A percentile compares a stretch with the other conserved stretches of the same genome.
Evolutionary conservation across 371 early-diverging fungal species (phyloP).

Genomic region (Synchytrium microbalum): DNA sequence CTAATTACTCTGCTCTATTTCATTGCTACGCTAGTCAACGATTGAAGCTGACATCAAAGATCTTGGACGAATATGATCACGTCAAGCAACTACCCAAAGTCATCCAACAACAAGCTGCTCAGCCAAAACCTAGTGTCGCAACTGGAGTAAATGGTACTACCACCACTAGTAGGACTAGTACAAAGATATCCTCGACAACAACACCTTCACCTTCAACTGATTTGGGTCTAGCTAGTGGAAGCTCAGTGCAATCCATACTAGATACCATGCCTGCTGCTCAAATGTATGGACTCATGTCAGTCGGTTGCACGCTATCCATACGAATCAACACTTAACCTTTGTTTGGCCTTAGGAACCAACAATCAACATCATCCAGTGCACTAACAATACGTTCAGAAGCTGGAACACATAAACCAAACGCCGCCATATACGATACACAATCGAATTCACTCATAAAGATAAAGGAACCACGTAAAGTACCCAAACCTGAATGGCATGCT

Average conservation of each 20-base stretch:
- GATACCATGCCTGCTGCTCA: too few species aligned
- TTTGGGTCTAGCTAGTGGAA: neutral
- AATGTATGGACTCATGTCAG: too few species aligned
- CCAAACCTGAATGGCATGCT: constrained; percentile 81
- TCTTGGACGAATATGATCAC: constrained; percentile 62
- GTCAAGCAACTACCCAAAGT: constrained; percentile 58
- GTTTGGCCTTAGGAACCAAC: too few species aligned
- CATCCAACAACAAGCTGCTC: constrained; percentile 31
- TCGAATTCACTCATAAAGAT: constrained; percentile 31
- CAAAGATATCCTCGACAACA: neutral
- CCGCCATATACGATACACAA: neutral
- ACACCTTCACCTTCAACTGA: neutral
- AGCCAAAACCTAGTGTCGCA: constrained; percentile 16
- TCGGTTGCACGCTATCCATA: too few species aligned
- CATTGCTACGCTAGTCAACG: constrained; percentile 54
- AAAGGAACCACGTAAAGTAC: constrained; percentile 46
- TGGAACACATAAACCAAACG: neutral
- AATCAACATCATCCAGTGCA: neutral
- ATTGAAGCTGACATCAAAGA: constrained; percentile 62
- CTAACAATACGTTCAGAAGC: neutral
- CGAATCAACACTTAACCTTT: too few species aligned
- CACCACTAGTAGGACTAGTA: neutral
- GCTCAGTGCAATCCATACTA: neutral
- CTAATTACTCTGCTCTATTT: too few species aligned
- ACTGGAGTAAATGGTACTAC: neutral